Percentiles rank a stretch among this genome's conserved stretches.
These are phyloP conservation scores for Hymenoscyphus scutula DNA, from an alignment of 2,329 filamentous ascomycete genomes.

Conservation along the genomic window DNA sequence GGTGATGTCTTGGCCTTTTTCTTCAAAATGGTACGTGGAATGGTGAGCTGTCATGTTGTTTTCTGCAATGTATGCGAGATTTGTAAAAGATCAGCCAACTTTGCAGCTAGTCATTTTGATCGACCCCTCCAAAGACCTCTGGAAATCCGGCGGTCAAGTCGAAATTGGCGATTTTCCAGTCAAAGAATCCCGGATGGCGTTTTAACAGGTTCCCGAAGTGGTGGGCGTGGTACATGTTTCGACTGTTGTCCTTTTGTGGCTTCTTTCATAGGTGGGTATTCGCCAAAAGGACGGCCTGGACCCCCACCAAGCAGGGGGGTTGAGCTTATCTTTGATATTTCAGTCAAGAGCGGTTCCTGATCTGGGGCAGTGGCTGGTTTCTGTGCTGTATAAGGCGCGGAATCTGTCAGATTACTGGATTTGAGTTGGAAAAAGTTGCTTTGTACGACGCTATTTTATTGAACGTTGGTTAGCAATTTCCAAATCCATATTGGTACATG, in stretches of 20 bases:
- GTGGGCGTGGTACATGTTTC: neutral
- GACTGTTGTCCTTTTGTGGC: neutral
- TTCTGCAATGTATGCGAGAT: neutral
- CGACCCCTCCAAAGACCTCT: neutral
- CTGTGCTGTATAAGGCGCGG: neutral
- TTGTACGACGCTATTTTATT: neutral
- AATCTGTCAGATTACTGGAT: neutral
- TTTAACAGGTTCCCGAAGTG: neutral
- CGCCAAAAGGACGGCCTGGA: neutral
- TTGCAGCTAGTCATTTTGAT: neutral
- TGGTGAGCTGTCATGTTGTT: neutral
- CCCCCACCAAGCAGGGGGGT: neutral
- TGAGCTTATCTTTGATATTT: slow-evolving; percentile 3
- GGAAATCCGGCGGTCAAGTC: neutral
- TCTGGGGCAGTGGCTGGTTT: slow-evolving; percentile 4
- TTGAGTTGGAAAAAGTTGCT: neutral
- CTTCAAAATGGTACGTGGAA: neutral
- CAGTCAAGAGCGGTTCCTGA: neutral
- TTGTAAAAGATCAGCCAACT: neutral
- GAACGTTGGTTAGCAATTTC: neutral
- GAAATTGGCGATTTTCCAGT: neutral
- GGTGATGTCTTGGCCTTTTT: neutral
- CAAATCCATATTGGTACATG: neutral
- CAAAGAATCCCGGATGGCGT: neutral
- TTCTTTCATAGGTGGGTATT: neutral